Conservation (phyloP, 2,329 filamentous ascomycete species). For the Tolypocladium nubicola region DNA sequence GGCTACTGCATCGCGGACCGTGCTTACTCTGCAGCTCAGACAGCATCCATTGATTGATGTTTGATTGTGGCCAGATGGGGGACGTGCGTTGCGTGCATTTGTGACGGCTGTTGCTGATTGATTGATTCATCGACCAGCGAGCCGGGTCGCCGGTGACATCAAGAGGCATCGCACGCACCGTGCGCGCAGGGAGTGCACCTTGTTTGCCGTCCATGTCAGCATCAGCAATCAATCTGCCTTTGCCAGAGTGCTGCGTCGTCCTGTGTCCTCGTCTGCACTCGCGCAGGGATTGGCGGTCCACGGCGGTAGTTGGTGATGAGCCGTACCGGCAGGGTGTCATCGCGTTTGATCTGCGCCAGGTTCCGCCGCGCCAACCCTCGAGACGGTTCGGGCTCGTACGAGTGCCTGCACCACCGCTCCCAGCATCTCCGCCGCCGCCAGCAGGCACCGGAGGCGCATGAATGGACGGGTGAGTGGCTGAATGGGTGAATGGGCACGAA, state of each 20-base stretch:
- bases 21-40: neutral
- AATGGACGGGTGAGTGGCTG: neutral
- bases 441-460: neutral
- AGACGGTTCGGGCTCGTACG: no score
- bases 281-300: no score
- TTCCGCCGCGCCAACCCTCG: neutral
- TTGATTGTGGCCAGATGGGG: neutral
- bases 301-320: no score
- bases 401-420: neutral
- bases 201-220: neutral
- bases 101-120: neutral
- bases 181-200: neutral
- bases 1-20: constrained; percentile 1
- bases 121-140: no score
- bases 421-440: neutral
- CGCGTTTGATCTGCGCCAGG: neutral
- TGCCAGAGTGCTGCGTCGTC: neutral
- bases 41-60: neutral
- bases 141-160: no score
- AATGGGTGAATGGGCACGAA: neutral
- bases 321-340: no score
- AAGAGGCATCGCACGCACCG: no score
- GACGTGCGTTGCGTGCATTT: neutral
- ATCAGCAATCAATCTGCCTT: neutral
- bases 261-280: neutral